Evolutionary conservation across 441 rosid genomes (phyloP).

Genomic region (Erodium moschatum): DNA sequence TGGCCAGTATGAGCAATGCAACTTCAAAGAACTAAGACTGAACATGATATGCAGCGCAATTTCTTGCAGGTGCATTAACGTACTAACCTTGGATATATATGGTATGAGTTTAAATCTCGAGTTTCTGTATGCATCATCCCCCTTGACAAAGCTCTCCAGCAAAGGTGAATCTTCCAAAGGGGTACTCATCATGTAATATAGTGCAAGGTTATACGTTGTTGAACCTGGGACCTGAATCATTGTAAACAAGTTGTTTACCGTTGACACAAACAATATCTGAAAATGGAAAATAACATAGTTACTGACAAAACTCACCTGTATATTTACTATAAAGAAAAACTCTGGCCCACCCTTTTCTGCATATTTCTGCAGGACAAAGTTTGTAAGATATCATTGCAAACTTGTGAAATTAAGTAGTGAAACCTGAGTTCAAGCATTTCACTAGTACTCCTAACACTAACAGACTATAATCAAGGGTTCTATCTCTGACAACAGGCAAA

Average conservation of each 20-base stretch:
- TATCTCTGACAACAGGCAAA: not conserved
- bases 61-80: conserved; percentile 12
- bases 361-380: conserved; percentile 57
- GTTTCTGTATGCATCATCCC: conserved; percentile 79
- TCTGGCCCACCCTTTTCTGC: conserved; percentile 83
- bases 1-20: conserved; percentile 3
- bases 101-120: conserved; percentile 97
- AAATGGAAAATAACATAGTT: not conserved
- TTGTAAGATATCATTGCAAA: conserved; percentile 21
- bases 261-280: conserved; percentile 5
- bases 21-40: conserved; percentile 1
- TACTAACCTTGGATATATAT: conserved; percentile 81
- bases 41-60: conserved; percentile 10
- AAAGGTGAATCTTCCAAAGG: conserved; percentile 75
- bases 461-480: not conserved
- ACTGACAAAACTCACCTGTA: conserved; percentile 46
- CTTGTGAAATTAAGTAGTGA: not conserved
- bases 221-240: conserved; percentile 73
- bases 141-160: conserved; percentile 66
- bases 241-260: conserved; percentile 16
- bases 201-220: conserved; percentile 70
- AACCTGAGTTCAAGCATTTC: not conserved
- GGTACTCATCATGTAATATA: conserved; percentile 80
- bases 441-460: not conserved
- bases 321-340: conserved; percentile 77